Percentiles rank a stretch among this genome's conserved stretches.
phyloP scores from a whole-genome alignment of 305 asterid species.

The Fraxinus floribunda region DNA sequence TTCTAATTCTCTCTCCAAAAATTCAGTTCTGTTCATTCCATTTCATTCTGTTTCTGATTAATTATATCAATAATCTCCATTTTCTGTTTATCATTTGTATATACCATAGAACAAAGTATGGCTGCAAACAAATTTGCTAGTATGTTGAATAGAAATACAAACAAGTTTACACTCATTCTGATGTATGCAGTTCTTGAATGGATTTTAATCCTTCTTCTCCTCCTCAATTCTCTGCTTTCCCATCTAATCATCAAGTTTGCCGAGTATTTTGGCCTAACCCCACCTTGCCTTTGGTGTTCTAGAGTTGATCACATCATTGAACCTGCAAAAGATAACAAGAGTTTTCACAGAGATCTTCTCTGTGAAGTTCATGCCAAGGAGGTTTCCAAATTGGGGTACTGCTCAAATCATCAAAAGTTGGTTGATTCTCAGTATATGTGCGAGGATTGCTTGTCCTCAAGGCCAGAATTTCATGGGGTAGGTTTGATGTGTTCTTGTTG shows the following conservation, averaged over 20 bases:
- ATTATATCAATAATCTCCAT: background rate
- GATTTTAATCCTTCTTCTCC: slow-evolving; percentile 69
- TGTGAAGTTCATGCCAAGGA: slow-evolving; percentile 75
- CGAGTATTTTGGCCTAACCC: slow-evolving; percentile 62
- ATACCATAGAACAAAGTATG: slow-evolving; percentile 42
- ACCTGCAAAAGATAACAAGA: slow-evolving; percentile 35
- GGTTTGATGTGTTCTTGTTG: slow-evolving; percentile 74
- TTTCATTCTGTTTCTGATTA: background rate
- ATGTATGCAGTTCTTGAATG: slow-evolving; percentile 83
- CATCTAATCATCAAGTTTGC: slow-evolving; percentile 79
- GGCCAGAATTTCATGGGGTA: slow-evolving; percentile 40
- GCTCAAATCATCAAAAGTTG: slow-evolving; percentile 64
- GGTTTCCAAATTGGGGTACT: slow-evolving; percentile 65
- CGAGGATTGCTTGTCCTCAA: slow-evolving; percentile 75
- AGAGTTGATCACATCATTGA: slow-evolving; percentile 70
- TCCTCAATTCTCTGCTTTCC: slow-evolving; percentile 78
- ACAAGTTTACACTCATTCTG: slow-evolving; percentile 69
- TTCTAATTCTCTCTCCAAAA: slow-evolving; percentile 20
- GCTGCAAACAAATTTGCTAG: slow-evolving; percentile 90
- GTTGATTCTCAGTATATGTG: slow-evolving; percentile 64
- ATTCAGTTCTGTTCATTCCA: slow-evolving; percentile 12
- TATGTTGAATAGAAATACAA: slow-evolving; percentile 70
- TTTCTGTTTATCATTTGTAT: slow-evolving; percentile 24
- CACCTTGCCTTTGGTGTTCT: slow-evolving; percentile 89
- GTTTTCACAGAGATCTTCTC: slow-evolving; percentile 58